phyloP scores from a whole-genome alignment of 306 rosid species.

The Rosa persica region DNA sequence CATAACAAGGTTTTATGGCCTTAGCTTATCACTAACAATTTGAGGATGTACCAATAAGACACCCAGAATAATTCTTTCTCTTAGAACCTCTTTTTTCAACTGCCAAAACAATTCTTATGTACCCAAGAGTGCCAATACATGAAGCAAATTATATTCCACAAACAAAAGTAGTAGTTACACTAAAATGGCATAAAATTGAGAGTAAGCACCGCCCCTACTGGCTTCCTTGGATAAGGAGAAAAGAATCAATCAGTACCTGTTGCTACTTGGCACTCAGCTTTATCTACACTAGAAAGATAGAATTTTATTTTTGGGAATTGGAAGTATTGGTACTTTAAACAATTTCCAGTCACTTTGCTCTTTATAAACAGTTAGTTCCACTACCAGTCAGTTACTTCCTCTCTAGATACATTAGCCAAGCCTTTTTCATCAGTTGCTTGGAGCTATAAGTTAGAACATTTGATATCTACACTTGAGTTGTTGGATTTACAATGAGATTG shows the following conservation, averaged over 20 bases:
- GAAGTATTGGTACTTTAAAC: not conserved
- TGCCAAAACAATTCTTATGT: not conserved
- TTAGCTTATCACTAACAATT: not conserved
- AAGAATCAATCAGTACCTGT: slow-evolving; percentile 16
- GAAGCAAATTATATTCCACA: slow-evolving; percentile 18
- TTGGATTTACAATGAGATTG: not conserved
- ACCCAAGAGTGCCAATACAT: not conserved
- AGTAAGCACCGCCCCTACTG: slow-evolving; percentile 1
- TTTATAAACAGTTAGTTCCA: not conserved
- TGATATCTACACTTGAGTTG: not conserved
- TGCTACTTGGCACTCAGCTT: not conserved
- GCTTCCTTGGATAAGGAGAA: slow-evolving; percentile 22
- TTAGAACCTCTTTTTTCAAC: not conserved
- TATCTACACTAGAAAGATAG: not conserved
- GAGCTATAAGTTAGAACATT: not conserved
- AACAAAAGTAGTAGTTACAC: not conserved
- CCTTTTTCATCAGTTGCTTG: not conserved
- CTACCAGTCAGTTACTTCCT: not conserved
- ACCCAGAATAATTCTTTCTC: slow-evolving; percentile 7
- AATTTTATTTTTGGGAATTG: not conserved
- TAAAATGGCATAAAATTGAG: not conserved
- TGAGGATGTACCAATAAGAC: not conserved
- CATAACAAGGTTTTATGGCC: not conserved
- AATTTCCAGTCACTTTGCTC: not conserved
- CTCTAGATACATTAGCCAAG: not conserved